Evolutionary conservation across 306 rosid genomes (phyloP).

Genomic region (Betula pendula): DNA sequence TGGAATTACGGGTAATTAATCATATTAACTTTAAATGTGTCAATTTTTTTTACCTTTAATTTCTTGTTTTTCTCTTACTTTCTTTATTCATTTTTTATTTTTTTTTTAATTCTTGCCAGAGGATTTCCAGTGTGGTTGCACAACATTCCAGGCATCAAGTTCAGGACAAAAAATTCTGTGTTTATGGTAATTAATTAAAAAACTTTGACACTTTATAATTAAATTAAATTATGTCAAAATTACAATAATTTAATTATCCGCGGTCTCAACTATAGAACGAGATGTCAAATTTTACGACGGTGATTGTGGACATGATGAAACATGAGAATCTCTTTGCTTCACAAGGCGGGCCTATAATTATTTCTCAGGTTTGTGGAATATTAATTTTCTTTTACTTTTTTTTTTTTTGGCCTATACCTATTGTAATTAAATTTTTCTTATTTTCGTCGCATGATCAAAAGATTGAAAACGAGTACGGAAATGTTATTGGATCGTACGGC

Average conservation of each 20-base stretch:
- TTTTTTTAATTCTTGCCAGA: conserved; percentile 10
- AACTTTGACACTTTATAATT: not conserved
- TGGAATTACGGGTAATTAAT: conserved; percentile 52
- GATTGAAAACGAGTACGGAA: conserved; percentile 49
- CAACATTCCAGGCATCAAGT: conserved; percentile 31
- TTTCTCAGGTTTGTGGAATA: conserved; percentile 32
- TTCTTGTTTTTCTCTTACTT: not conserved
- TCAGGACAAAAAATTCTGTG: conserved; percentile 35
- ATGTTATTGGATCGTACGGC: conserved; percentile 35
- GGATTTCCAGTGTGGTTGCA: conserved; percentile 59
- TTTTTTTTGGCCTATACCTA: not conserved
- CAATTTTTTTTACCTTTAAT: not conserved
- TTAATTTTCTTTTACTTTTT: not conserved
- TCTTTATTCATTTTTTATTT: not conserved
- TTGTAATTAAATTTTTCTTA: not conserved
- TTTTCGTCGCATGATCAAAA: not conserved
- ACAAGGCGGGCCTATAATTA: conserved; percentile 49
- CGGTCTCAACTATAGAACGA: conserved; percentile 9
- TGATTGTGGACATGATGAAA: conserved; percentile 32
- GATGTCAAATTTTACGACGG: conserved; percentile 28
- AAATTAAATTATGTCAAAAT: not conserved
- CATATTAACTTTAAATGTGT: not conserved
- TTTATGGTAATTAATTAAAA: conserved; percentile 25
- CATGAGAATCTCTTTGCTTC: conserved; percentile 37
- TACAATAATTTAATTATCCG: not conserved